Conservation (phyloP, 192 early-diverging fungal species). For the Coemansia sp. region DNA sequence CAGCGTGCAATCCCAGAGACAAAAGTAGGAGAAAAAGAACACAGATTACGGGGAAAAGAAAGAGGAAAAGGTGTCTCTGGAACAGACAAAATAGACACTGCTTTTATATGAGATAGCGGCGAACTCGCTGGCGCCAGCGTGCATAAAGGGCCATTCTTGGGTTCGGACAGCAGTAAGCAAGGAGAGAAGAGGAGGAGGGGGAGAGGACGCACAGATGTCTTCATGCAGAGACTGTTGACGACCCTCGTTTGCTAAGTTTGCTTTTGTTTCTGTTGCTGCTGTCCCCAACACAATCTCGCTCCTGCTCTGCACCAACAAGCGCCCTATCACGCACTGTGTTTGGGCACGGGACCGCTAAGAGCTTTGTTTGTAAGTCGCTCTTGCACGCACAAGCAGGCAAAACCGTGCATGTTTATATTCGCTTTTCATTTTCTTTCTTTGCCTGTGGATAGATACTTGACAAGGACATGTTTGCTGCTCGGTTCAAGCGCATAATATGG, state of each 20-base stretch:
- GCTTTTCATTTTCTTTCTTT: too few species aligned
- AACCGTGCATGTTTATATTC: too few species aligned
- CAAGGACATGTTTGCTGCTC: neutral
- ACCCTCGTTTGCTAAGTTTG: neutral
- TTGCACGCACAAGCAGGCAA: too few species aligned
- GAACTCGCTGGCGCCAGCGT: too few species aligned
- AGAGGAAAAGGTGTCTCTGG: neutral
- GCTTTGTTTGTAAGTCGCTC: too few species aligned
- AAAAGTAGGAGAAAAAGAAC: neutral
- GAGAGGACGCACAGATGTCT: neutral
- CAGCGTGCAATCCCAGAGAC: neutral
- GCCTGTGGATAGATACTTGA: neutral
- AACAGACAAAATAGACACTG: neutral
- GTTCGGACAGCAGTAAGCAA: neutral
- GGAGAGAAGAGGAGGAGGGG: neutral
- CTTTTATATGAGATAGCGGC: neutral
- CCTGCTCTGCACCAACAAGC: too few species aligned
- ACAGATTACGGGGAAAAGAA: neutral
- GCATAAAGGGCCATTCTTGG: conserved; percentile 1
- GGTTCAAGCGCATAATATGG: neutral
- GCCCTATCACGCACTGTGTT: too few species aligned
- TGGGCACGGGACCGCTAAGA: too few species aligned
- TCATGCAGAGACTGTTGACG: neutral
- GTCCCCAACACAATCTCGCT: too few species aligned
- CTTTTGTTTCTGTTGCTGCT: too few species aligned